phyloP scores from a whole-genome alignment of 306 rosid genomes.

The Abrus pulchellus region DNA sequence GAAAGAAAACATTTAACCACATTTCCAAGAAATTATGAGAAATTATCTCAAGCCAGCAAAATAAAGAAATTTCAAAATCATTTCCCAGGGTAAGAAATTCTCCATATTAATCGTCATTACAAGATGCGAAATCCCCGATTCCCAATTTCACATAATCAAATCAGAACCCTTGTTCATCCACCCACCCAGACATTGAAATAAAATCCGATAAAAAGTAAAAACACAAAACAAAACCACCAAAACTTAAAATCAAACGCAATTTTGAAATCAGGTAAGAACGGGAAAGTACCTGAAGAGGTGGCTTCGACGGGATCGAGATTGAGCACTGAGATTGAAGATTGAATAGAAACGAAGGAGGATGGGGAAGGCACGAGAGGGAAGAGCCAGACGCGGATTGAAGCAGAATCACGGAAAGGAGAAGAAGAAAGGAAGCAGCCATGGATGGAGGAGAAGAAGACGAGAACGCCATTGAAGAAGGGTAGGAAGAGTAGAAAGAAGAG shows the following conservation, averaged over 20 bases:
- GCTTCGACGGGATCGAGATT: constrained; percentile 55
- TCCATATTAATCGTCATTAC: not conserved
- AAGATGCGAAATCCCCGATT: not conserved
- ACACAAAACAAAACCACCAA: constrained; percentile 8
- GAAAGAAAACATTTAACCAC: not conserved
- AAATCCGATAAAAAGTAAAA: constrained; percentile 13
- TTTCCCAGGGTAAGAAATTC: not conserved
- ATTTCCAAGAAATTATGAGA: constrained; percentile 6
- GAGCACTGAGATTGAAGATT: constrained; percentile 81
- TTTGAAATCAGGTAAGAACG: not conserved
- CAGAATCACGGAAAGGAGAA: constrained; percentile 45
- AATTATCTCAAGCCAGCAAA: not conserved
- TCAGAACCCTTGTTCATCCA: not conserved
- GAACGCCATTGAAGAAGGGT: constrained; percentile 40
- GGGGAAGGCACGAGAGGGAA: constrained; percentile 55
- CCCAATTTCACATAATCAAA: constrained; percentile 17
- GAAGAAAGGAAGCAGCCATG: constrained; percentile 55
- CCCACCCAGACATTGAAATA: not conserved
- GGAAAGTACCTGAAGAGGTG: constrained; percentile 67
- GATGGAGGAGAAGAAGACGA: constrained; percentile 13
- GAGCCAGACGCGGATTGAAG: constrained; percentile 50
- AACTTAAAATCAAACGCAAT: not conserved
- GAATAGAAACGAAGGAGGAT: constrained; percentile 55
- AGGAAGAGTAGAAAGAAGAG: constrained; percentile 15
- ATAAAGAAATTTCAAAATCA: not conserved